Percentiles rank a stretch among this genome's conserved stretches.
Conservation (phyloP, 352 stramenopile species). For the Pythium periplocum region DNA sequence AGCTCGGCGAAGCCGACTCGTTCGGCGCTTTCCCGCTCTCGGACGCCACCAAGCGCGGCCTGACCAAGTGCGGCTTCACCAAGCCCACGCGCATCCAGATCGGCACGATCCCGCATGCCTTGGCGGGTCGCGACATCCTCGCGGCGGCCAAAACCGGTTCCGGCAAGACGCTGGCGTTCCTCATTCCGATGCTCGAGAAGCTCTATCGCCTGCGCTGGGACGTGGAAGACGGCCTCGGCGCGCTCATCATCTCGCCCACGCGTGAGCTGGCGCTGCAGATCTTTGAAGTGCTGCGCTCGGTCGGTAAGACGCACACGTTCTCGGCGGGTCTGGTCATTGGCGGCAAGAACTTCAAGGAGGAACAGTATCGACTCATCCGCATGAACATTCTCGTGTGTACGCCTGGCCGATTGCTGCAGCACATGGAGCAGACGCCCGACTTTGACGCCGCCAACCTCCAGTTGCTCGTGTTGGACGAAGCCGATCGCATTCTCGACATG, state of each 20-base stretch:
- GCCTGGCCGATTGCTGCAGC: constrained; percentile 95
- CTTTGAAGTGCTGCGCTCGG: constrained; percentile 96
- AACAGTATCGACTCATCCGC: constrained; percentile 91
- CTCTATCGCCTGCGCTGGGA: constrained; percentile 87
- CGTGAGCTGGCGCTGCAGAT: constrained; percentile 99
- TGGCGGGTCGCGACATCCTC: constrained; percentile 89
- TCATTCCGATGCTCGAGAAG: constrained; percentile 87
- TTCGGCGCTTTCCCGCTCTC: constrained; percentile 87
- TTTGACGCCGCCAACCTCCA: constrained; percentile 95
- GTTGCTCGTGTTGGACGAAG: constrained; percentile 98
- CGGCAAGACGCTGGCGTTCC: constrained; percentile 93
- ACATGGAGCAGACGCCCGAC: constrained; percentile 98
- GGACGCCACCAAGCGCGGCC: constrained; percentile 61
- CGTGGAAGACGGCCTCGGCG: constrained; percentile 92
- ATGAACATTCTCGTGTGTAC: constrained; percentile 99
- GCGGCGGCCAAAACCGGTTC: constrained; percentile 91
- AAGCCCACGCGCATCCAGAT: constrained; percentile 89
- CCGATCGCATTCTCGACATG: constrained; percentile 98
- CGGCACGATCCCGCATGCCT: constrained; percentile 78
- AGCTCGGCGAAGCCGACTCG: constrained; percentile 61
- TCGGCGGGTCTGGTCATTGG: constrained; percentile 96
- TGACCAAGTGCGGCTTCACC: constrained; percentile 73
- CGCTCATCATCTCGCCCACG: constrained; percentile 97
- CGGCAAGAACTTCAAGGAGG: constrained; percentile 93
- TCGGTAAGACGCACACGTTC: constrained; percentile 95